Percentiles rank a stretch among this genome's conserved stretches.
Evolutionary conservation across 495 filamentous ascomycete genomes (phyloP).

Genomic region (Penicillium coffeae): DNA sequence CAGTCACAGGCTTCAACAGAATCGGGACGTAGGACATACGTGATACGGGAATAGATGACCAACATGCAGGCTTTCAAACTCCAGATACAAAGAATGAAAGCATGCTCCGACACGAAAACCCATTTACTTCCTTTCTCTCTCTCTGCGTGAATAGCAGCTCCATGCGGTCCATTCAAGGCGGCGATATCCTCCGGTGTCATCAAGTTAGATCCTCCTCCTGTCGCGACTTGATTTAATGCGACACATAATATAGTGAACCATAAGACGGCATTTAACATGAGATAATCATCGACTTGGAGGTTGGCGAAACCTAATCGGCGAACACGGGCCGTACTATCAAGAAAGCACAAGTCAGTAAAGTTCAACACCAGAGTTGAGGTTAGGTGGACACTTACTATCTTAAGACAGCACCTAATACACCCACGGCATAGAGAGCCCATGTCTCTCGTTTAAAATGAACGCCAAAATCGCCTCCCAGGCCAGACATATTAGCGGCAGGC

Average conservation of each 20-base stretch:
- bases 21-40: constrained; percentile 24
- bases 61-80: constrained; percentile 53
- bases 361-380: background rate
- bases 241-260: constrained; percentile 54
- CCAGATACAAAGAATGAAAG: constrained; percentile 49
- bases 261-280: constrained; percentile 47
- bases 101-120: constrained; percentile 53
- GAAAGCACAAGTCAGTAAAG: background rate
- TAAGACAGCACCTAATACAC: constrained; percentile 37
- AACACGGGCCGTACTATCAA: constrained; percentile 43
- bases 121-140: constrained; percentile 51
- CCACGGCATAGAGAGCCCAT: constrained; percentile 47
- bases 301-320: constrained; percentile 41
- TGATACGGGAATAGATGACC: constrained; percentile 51
- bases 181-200: constrained; percentile 39
- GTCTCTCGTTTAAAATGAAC: constrained; percentile 38
- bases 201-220: constrained; percentile 53
- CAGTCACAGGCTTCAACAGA: constrained; percentile 1
- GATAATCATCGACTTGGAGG: constrained; percentile 49
- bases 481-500: constrained; percentile 27
- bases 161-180: constrained; percentile 26
- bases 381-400: constrained; percentile 36
- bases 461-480: constrained; percentile 31
- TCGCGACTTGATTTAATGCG: constrained; percentile 47
- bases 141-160: constrained; percentile 31